Conservation (phyloP, 2,329 filamentous ascomycete species). For the Diaporthe ampelina region DNA sequence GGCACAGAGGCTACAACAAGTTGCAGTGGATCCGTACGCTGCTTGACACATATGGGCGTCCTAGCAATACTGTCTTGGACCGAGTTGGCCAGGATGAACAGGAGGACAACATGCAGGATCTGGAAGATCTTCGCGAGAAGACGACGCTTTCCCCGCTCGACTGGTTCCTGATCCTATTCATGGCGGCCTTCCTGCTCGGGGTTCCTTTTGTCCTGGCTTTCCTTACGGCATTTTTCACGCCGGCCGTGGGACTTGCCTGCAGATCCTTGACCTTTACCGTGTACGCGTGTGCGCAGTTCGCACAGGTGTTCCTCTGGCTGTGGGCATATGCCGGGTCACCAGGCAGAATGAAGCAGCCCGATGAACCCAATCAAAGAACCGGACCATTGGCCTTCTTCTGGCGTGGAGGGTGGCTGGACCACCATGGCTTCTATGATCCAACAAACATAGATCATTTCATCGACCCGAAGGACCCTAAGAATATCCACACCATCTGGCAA, state of each 20-base stretch:
- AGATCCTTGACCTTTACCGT: slow-evolving; percentile 45
- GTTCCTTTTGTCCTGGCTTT: slow-evolving; percentile 45
- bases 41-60: slow-evolving; percentile 39
- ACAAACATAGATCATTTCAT: slow-evolving; percentile 39
- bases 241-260: slow-evolving; percentile 46
- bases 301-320: slow-evolving; percentile 46
- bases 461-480: too few species aligned
- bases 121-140: slow-evolving; percentile 39
- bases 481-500: too few species aligned
- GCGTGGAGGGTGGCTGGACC: slow-evolving; percentile 44
- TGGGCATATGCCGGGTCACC: slow-evolving; percentile 45
- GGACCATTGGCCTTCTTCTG: slow-evolving; percentile 38
- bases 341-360: background rate
- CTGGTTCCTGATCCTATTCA: slow-evolving; percentile 43
- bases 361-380: background rate
- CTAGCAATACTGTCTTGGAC: background rate
- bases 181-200: slow-evolving; percentile 43
- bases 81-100: slow-evolving; percentile 12
- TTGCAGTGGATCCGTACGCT: slow-evolving; percentile 46
- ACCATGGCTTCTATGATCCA: slow-evolving; percentile 44
- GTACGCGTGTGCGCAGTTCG: slow-evolving; percentile 39
- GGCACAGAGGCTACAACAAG: slow-evolving; percentile 47
- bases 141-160: slow-evolving; percentile 40
- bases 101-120: slow-evolving; percentile 39
- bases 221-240: slow-evolving; percentile 45